Percentiles rank a stretch among this genome's conserved stretches.
Conservation (phyloP, 2,329 filamentous ascomycete genomes). For the Stemphylium vesicarium region DNA sequence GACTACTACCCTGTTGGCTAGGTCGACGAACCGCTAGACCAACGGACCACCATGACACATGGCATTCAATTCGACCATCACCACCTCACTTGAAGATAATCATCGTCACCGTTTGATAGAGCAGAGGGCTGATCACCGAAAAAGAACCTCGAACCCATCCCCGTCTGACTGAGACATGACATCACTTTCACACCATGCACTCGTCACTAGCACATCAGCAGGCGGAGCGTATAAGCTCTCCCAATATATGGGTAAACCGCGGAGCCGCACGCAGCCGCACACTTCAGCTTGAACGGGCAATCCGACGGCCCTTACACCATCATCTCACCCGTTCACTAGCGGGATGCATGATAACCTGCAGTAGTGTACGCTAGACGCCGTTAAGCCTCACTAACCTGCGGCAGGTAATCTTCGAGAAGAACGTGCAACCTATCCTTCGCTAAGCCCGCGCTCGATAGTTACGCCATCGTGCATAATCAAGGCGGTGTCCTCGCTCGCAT, state of each 20-base stretch:
- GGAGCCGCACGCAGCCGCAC: constrained; percentile 16
- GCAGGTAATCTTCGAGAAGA: constrained; percentile 13
- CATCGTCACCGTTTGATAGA: background rate
- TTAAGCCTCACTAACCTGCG: constrained; percentile 14
- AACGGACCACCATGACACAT: constrained; percentile 4
- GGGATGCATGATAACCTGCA: constrained; percentile 15
- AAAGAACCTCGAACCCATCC: background rate
- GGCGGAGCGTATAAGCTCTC: background rate
- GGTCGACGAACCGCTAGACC: constrained; percentile 1
- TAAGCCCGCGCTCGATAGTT: background rate
- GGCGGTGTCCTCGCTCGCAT: constrained; percentile 12
- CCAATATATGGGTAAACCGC: constrained; percentile 7
- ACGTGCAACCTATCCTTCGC: constrained; percentile 2
- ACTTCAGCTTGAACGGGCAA: constrained; percentile 3
- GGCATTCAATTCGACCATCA: background rate
- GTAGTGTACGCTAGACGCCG: constrained; percentile 14
- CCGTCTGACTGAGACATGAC: background rate
- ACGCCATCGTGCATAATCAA: constrained; percentile 11
- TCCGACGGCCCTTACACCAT: constrained; percentile 3
- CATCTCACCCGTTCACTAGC: constrained; percentile 8
- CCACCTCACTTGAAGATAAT: background rate
- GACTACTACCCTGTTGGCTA: background rate
- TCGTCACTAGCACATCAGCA: background rate
- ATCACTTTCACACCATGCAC: background rate
- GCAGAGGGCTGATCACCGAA: background rate